These are phyloP conservation scores for Phaeodactylum tricornutum DNA, from an alignment of 108 stramenopile genomes.

Conservation along the genomic window DNA sequence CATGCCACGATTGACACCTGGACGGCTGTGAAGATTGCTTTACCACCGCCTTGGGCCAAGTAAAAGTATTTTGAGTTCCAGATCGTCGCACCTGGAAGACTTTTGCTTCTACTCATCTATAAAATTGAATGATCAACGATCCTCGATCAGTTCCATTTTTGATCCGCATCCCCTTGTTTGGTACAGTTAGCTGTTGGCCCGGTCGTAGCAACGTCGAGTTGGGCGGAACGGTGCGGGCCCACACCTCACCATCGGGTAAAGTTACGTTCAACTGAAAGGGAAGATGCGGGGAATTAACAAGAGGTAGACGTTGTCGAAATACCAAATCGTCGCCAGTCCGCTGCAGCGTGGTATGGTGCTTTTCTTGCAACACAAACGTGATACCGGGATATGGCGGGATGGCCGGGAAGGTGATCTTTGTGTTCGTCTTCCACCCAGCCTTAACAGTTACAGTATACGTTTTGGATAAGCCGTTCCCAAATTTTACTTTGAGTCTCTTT, in stretches of 20 bases:
- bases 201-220: slow-evolving; percentile 8
- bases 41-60: no score
- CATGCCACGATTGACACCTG: no score
- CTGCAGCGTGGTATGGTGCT: slow-evolving; percentile 44
- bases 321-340: slow-evolving; percentile 49
- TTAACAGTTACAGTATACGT: slow-evolving; percentile 48
- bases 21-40: no score
- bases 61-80: no score
- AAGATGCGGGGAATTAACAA: neutral
- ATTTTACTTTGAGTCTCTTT: slow-evolving; percentile 63
- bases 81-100: no score
- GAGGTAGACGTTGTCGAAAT: slow-evolving; percentile 23
- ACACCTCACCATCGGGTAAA: slow-evolving; percentile 56
- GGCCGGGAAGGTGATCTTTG: slow-evolving; percentile 50
- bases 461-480: slow-evolving; percentile 16
- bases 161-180: slow-evolving; percentile 59
- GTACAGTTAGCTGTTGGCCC: slow-evolving; percentile 34
- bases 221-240: slow-evolving; percentile 7
- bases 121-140: slow-evolving; percentile 56
- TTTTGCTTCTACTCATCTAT: no score
- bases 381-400: slow-evolving; percentile 33
- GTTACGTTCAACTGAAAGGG: slow-evolving; percentile 19
- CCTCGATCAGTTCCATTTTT: slow-evolving; percentile 50
- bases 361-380: slow-evolving; percentile 59
- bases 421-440: slow-evolving; percentile 69